Evolutionary conservation across 2,329 filamentous ascomycete species (phyloP).

Genomic region (Biscogniauxia sp.): DNA sequence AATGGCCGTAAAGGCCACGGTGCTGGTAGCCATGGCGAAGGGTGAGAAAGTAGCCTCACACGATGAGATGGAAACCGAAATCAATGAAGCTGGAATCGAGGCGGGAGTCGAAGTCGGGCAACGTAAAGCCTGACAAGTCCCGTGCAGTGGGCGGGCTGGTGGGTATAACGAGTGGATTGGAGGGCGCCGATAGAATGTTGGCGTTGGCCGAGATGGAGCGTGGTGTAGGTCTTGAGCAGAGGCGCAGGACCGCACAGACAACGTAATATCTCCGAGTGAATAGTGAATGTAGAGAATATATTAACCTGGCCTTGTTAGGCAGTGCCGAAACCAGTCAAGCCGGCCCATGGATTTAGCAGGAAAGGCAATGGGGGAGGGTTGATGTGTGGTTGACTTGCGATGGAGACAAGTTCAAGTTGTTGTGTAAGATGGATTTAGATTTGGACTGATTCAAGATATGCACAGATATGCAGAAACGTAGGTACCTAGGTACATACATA

Average conservation of each 20-base stretch:
- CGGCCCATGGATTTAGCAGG: slow-evolving; percentile 19
- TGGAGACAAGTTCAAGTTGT: not conserved
- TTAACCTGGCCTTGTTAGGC: slow-evolving; percentile 19
- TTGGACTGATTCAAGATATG: not conserved
- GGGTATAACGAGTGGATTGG: not conserved
- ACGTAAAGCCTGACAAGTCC: not conserved
- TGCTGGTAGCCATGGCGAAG: slow-evolving; percentile 26
- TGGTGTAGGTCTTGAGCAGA: too few species aligned
- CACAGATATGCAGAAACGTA: not conserved
- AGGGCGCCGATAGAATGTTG: not conserved
- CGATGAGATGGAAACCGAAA: not conserved
- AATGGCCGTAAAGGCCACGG: slow-evolving; percentile 24
- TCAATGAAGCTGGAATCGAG: not conserved
- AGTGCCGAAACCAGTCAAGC: slow-evolving; percentile 17
- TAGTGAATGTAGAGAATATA: slow-evolving; percentile 17
- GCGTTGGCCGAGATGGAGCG: not conserved
- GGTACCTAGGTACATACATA: not conserved
- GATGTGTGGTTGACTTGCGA: slow-evolving; percentile 11
- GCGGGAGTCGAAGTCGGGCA: not conserved
- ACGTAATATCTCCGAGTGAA: slow-evolving; percentile 12
- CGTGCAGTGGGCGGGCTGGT: not conserved
- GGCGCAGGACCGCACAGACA: not conserved
- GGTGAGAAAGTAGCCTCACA: slow-evolving; percentile 8
- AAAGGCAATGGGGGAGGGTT: not conserved
- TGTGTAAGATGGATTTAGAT: not conserved